These are phyloP conservation scores for Trichosanthes truncata DNA, from an alignment of 306 rosid species.

Conservation along the genomic window DNA sequence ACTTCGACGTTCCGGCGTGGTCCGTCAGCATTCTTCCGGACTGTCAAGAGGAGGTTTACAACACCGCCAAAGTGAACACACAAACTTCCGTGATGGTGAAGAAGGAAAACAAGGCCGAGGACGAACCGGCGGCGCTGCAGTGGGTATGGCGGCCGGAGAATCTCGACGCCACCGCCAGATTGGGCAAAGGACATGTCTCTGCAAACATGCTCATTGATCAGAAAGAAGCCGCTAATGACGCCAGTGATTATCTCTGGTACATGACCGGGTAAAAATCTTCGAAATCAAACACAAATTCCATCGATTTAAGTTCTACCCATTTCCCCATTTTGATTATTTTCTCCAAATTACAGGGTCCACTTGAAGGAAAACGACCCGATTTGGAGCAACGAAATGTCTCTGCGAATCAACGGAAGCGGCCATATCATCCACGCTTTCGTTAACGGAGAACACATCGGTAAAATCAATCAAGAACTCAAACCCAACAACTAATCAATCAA, in stretches of 20 bases:
- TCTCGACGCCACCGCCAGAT: slow-evolving; percentile 11
- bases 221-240: slow-evolving; percentile 29
- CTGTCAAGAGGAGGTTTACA: slow-evolving; percentile 32
- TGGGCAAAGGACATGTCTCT: slow-evolving; percentile 12
- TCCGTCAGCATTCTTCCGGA: slow-evolving; percentile 52
- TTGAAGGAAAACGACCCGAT: slow-evolving; percentile 27
- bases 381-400: slow-evolving; percentile 27
- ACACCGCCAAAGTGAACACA: slow-evolving; percentile 49
- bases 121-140: slow-evolving; percentile 23
- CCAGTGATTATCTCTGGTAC: slow-evolving; percentile 52
- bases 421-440: slow-evolving; percentile 35
- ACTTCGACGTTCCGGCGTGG: slow-evolving; percentile 43
- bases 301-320: neutral
- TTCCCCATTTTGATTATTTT: neutral
- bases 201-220: slow-evolving; percentile 29
- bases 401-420: slow-evolving; percentile 35
- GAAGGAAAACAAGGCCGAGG: slow-evolving; percentile 23
- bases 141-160: slow-evolving; percentile 53
- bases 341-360: slow-evolving; percentile 13
- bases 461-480: neutral
- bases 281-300: neutral
- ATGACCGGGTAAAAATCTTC: slow-evolving; percentile 33
- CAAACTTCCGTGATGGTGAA: slow-evolving; percentile 44
- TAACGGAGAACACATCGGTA: slow-evolving; percentile 44
- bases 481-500: too few relatives aligned